These are phyloP conservation scores for Dendryphion nanum DNA, from an alignment of 2,329 filamentous ascomycete species.

Conservation along the genomic window DNA sequence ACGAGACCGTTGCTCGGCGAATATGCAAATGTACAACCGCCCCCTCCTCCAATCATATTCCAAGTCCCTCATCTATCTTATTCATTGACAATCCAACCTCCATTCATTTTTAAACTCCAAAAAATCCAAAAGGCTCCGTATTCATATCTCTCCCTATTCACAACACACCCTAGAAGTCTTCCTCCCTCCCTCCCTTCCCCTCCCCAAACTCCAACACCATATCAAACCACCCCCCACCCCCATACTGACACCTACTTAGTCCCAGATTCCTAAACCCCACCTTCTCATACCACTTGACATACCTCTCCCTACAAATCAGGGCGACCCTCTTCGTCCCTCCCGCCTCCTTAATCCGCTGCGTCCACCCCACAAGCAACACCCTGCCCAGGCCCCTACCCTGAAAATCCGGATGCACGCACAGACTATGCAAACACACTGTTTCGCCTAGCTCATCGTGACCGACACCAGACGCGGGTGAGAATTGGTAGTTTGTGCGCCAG, in stretches of 20 bases:
- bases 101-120: no score
- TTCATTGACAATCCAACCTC: no score
- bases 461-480: constrained; percentile 51
- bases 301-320: constrained; percentile 72
- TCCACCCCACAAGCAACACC: constrained; percentile 71
- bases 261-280: constrained; percentile 70
- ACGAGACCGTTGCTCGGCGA: no score
- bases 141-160: no score
- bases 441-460: constrained; percentile 73
- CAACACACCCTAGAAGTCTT: neutral
- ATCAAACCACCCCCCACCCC: constrained; percentile 78
- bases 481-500: constrained; percentile 55
- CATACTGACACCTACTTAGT: constrained; percentile 67
- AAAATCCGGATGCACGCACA: constrained; percentile 74
- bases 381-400: constrained; percentile 73
- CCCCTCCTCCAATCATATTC: no score
- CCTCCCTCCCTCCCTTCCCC: neutral
- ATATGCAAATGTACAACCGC: no score
- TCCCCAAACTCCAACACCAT: constrained; percentile 58
- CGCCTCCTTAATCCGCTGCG: constrained; percentile 71
- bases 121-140: no score
- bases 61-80: no score
- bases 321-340: constrained; percentile 70
- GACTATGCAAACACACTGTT: constrained; percentile 78
- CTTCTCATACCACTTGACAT: constrained; percentile 73